Base-by-base conservation (phyloP, 371 early-diverging fungal genomes). In the Circinella minor region DNA sequence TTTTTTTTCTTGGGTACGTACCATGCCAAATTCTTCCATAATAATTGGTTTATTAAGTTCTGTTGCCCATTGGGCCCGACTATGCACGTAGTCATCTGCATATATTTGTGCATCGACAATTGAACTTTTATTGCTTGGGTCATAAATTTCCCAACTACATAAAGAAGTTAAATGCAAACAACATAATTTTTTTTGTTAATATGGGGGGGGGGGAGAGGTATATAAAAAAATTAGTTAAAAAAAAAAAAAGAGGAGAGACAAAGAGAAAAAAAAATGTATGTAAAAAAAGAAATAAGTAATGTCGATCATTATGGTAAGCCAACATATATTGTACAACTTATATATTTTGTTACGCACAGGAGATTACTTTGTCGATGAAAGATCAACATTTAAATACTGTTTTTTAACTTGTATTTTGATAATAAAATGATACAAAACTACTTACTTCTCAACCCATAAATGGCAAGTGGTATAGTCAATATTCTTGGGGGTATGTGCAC, bases 401-500 rank as follows among this genome's bases (percentile, higher is more conserved):
- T 43, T 64, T 71, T 27, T 27, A 27, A 27, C 27, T 27, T 0
- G 27, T 55, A 55, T 15, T 15, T 39, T 37, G 39, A 61, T 61
- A 39, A 61, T 7, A 6, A 60, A 9, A 60, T 60, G 34, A 20
- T 60, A 5, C 10, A n/a, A 20, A 15, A n/a, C 36, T 20, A 47
- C 79, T 71, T 79, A 82, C 81, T 86, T 84, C 79, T 87, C 85
- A 36, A 84, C 89, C 89, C 89, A 89, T 57, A 78, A 71, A 67
- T 89, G 89, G 66, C 78, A 81, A 17, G 84, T 85, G 20, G 84
- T 74, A 63, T 87, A 89, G 65, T 89, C 89, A 48, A 89, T 80
- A 43, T 69, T 51, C 9, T 69, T 54, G 27, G 71, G 64, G 11
- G 69, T 49, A 66, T 88, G 87, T n/a, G 80, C 82, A 72, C 81